Percentiles rank a stretch among this genome's conserved stretches.
Conservation (phyloP, 2,329 filamentous ascomycete species). For the Trichoderma gracile region DNA sequence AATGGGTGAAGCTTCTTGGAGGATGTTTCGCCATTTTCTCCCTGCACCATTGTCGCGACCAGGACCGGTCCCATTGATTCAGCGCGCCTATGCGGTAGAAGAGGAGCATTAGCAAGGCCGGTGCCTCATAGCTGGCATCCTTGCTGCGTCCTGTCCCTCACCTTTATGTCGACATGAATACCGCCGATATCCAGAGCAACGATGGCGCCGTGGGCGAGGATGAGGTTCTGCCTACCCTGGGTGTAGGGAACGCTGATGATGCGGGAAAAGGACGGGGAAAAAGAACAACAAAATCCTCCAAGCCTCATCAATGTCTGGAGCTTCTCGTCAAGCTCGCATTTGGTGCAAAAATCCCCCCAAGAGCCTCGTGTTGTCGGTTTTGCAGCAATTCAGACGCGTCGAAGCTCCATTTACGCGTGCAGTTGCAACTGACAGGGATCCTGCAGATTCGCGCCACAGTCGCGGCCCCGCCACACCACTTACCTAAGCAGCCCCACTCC, state of each 20-base stretch:
- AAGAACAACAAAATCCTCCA: background rate
- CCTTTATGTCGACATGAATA: conserved; percentile 17
- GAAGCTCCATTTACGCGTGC: conserved; percentile 25
- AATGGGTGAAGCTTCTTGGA: conserved; percentile 57
- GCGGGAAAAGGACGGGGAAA: background rate
- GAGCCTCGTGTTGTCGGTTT: conserved; percentile 8
- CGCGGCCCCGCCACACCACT: conserved; percentile 28
- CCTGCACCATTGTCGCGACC: conserved; percentile 48
- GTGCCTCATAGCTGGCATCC: background rate
- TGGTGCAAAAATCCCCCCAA: background rate
- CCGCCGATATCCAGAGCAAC: conserved; percentile 12
- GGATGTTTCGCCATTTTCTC: conserved; percentile 39
- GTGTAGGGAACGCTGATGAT: no score
- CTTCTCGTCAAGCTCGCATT: conserved; percentile 1
- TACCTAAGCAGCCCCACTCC: conserved; percentile 35
- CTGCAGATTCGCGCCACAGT: conserved; percentile 16
- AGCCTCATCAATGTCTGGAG: background rate
- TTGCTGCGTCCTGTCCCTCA: background rate
- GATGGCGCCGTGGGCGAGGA: background rate
- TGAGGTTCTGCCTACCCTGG: background rate
- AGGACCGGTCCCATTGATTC: conserved; percentile 47
- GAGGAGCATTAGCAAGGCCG: background rate
- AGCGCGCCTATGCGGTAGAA: conserved; percentile 16
- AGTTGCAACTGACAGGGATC: conserved; percentile 19
- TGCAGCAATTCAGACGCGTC: conserved; percentile 21